phyloP scores from a whole-genome alignment of 2,329 filamentous ascomycete species.

The Diaporthe vaccinii region DNA sequence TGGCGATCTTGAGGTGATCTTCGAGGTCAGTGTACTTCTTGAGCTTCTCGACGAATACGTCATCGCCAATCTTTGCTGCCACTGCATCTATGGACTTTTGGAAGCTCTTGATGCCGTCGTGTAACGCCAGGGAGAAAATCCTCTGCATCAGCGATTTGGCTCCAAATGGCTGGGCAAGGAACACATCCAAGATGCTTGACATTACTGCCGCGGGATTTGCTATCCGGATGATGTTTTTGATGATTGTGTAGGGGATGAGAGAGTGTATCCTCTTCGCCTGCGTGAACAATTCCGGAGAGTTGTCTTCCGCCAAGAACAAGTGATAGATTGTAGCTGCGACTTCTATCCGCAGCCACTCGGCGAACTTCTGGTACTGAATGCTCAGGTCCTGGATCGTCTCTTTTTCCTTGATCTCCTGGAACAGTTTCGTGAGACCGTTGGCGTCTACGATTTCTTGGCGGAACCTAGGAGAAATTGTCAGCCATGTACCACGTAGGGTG shows the following conservation, averaged over 20 bases:
- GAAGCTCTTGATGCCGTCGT: slow-evolving; percentile 89
- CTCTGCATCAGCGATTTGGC: slow-evolving; percentile 91
- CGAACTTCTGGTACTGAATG: slow-evolving; percentile 97
- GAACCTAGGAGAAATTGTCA: slow-evolving; percentile 59
- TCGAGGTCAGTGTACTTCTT: slow-evolving; percentile 82
- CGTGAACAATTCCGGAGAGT: slow-evolving; percentile 95
- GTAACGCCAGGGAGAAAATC: slow-evolving; percentile 91
- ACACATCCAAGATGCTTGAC: slow-evolving; percentile 94
- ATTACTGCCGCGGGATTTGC: slow-evolving; percentile 97
- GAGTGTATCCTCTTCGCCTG: slow-evolving; percentile 96
- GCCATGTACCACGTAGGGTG: slow-evolving; percentile 29
- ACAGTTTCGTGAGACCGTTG: slow-evolving; percentile 91
- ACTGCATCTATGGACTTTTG: slow-evolving; percentile 89
- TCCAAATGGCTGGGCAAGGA: slow-evolving; percentile 95
- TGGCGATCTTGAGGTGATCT: slow-evolving; percentile 79
- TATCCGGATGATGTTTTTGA: slow-evolving; percentile 97
- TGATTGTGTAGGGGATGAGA: slow-evolving; percentile 88
- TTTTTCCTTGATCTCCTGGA: slow-evolving; percentile 93
- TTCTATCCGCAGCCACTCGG: slow-evolving; percentile 97
- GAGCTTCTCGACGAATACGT: slow-evolving; percentile 83
- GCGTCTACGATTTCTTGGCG: slow-evolving; percentile 75
- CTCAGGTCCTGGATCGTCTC: slow-evolving; percentile 88
- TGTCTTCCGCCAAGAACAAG: slow-evolving; percentile 96
- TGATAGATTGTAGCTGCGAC: slow-evolving; percentile 97
- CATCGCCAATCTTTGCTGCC: slow-evolving; percentile 82